Evolutionary conservation across 768 basidiomycete species (phyloP).

Genomic region (Pilatotrama ljubarskyi): DNA sequence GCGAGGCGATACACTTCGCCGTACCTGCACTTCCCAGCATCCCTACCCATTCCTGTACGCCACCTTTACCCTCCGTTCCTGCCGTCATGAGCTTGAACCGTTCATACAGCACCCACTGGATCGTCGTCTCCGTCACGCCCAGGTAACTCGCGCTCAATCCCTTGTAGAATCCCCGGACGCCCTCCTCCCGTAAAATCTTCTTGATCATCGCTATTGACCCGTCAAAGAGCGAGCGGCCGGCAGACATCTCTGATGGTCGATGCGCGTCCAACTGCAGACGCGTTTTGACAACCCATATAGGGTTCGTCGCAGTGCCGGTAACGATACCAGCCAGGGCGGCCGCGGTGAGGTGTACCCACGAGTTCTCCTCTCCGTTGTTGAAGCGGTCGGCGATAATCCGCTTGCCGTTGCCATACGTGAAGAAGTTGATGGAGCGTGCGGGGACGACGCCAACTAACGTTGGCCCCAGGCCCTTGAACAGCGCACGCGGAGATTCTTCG

Average conservation of each 20-base stretch:
- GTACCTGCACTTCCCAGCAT: constrained; percentile 90
- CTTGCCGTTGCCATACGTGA: constrained; percentile 96
- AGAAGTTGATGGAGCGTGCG: constrained; percentile 96
- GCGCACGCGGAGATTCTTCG: constrained; percentile 82
- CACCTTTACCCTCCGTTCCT: constrained; percentile 54
- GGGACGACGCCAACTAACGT: constrained; percentile 94
- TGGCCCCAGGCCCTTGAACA: constrained; percentile 94
- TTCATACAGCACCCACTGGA: constrained; percentile 98
- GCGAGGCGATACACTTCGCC: constrained; percentile 89
- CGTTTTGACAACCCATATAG: constrained; percentile 99
- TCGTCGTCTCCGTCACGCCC: constrained; percentile 93
- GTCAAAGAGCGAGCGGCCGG: constrained; percentile 39
- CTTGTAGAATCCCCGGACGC: constrained; percentile 88
- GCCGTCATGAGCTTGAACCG: constrained; percentile 73
- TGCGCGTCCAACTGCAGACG: constrained; percentile 69
- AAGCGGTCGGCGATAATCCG: constrained; percentile 82
- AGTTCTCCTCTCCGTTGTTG: constrained; percentile 78
- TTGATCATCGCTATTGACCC: constrained; percentile 64
- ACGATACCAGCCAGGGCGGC: constrained; percentile 85
- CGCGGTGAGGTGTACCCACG: constrained; percentile 80
- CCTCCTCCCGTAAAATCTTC: constrained; percentile 78
- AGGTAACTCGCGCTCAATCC: constrained; percentile 93
- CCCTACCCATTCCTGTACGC: constrained; percentile 66
- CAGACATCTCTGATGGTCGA: background rate
- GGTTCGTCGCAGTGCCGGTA: constrained; percentile 92